A percentile compares a stretch with the other conserved stretches of the same genome.
These are phyloP conservation scores for Phycomyces blakesleeanus DNA, from an alignment of 192 early-diverging fungal species.

Conservation along the genomic window DNA sequence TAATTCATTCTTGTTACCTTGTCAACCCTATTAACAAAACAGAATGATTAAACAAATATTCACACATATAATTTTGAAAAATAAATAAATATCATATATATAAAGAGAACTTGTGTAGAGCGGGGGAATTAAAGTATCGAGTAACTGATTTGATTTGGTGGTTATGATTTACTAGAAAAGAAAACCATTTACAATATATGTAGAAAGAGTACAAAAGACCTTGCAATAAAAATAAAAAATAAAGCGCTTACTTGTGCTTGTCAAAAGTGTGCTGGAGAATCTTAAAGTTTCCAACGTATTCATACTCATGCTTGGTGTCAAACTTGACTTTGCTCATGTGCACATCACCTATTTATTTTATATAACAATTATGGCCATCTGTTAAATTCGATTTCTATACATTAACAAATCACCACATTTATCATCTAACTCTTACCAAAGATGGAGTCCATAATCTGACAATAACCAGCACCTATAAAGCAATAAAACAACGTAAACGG, in stretches of 20 bases:
- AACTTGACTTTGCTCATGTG: conserved; percentile 92
- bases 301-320: conserved; percentile 91
- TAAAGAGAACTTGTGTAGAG: no score
- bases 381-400: background rate
- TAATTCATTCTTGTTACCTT: no score
- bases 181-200: no score
- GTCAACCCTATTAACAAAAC: conserved; percentile 52
- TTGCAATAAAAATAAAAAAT: no score
- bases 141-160: no score
- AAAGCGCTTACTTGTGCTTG: conserved; percentile 76
- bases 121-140: no score
- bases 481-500: background rate
- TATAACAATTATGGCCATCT: background rate
- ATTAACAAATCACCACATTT: background rate
- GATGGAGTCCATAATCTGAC: conserved; percentile 70
- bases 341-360: conserved; percentile 55
- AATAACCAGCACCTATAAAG: conserved; percentile 59
- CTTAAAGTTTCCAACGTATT: conserved; percentile 95
- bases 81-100: no score
- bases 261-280: conserved; percentile 85
- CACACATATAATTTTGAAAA: background rate
- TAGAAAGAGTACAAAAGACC: no score
- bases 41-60: background rate
- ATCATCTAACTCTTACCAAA: conserved; percentile 41
- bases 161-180: no score